These are phyloP conservation scores for Odontarrhena argentea DNA, from an alignment of 345 rosid species.

Conservation along the genomic window DNA sequence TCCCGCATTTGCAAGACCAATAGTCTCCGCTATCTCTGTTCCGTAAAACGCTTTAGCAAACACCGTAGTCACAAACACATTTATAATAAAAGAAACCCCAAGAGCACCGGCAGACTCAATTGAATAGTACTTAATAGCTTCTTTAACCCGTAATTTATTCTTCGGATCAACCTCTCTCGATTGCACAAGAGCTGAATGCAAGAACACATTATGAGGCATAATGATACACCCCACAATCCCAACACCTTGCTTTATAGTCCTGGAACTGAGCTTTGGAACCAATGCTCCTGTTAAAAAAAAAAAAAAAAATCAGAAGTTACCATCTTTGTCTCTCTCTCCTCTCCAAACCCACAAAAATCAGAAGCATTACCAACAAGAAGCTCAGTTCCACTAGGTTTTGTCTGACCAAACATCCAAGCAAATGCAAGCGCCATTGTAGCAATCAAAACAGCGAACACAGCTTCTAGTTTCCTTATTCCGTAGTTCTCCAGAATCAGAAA, in stretches of 20 bases:
- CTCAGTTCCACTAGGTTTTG: slow-evolving; percentile 74
- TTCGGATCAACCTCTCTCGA: slow-evolving; percentile 75
- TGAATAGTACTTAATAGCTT: slow-evolving; percentile 87
- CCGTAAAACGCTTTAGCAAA: slow-evolving; percentile 89
- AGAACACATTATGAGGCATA: slow-evolving; percentile 97
- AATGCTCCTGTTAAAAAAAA: slow-evolving; percentile 54
- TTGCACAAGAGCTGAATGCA: slow-evolving; percentile 96
- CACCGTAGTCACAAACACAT: slow-evolving; percentile 83
- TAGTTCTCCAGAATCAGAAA: slow-evolving; percentile 92
- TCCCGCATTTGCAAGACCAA: slow-evolving; percentile 93
- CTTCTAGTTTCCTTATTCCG: slow-evolving; percentile 94
- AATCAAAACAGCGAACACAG: slow-evolving; percentile 81
- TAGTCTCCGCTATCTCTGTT: slow-evolving; percentile 67
- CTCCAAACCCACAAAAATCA: background rate
- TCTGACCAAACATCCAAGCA: slow-evolving; percentile 96
- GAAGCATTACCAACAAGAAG: slow-evolving; percentile 63
- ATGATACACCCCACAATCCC: slow-evolving; percentile 95
- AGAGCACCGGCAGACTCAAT: slow-evolving; percentile 82
- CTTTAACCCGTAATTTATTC: slow-evolving; percentile 71
- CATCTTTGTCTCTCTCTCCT: background rate
- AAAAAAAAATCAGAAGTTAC: background rate
- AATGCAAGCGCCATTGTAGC: slow-evolving; percentile 88
- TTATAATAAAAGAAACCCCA: slow-evolving; percentile 76
- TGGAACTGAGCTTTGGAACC: slow-evolving; percentile 83
- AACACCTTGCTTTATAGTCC: slow-evolving; percentile 87